Percentiles rank a stretch among this genome's conserved stretches.
Evolutionary conservation across 148 eudicot species (phyloP).

Genomic region (Salicornia ramosissima): DNA sequence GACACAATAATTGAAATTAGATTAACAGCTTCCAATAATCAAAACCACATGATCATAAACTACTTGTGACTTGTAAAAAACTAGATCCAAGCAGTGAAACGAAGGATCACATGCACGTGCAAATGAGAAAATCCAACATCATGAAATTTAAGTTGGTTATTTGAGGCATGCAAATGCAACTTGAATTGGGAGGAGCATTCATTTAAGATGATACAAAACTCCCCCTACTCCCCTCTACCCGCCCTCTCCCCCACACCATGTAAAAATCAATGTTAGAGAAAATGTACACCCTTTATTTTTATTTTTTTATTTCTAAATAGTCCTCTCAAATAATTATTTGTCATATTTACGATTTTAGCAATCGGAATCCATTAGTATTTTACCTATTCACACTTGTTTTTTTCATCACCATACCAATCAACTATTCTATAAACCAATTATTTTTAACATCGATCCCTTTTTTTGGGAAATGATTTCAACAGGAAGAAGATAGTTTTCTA

Average conservation of each 20-base stretch:
- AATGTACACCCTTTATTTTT: background rate
- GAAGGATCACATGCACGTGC: constrained; percentile 11
- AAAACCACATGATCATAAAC: background rate
- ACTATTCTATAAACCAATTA: too few species aligned
- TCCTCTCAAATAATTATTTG: constrained; percentile 7
- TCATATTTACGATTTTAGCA: too few species aligned
- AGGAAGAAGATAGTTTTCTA: too few species aligned
- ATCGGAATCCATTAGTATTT: too few species aligned
- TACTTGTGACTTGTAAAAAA: background rate
- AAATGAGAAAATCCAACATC: constrained; percentile 12
- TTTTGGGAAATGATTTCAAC: too few species aligned
- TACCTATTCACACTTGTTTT: too few species aligned
- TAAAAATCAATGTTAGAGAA: constrained; percentile 13
- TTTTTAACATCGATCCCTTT: too few species aligned
- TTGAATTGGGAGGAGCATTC: constrained; percentile 21
- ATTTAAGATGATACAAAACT: constrained; percentile 8
- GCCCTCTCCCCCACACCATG: constrained; percentile 1
- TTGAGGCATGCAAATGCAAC: constrained; percentile 8
- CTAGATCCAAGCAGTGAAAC: background rate
- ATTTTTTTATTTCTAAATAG: background rate
- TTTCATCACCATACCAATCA: too few species aligned
- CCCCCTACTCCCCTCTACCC: background rate
- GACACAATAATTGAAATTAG: too few species aligned
- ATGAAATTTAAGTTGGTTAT: constrained; percentile 22
- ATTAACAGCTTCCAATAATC: background rate